Evolutionary conservation across 768 basidiomycete genomes (phyloP).

Genomic region (Cantharellus anzutake): DNA sequence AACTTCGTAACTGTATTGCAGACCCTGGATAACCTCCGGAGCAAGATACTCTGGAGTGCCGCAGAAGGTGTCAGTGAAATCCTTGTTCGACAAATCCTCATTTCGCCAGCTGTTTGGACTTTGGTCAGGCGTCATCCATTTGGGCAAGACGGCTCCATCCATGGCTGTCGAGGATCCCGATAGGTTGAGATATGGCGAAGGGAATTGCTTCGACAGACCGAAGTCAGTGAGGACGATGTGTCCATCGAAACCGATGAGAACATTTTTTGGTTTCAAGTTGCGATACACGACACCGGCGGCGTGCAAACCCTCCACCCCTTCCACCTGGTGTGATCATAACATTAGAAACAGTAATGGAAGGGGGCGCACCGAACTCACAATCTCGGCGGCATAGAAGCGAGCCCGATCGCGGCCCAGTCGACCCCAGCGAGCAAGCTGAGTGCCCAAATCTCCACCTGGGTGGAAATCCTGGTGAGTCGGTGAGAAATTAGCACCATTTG

Average conservation of each 20-base stretch:
- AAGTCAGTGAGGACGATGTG: slow-evolving; percentile 98
- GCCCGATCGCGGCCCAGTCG: slow-evolving; percentile 83
- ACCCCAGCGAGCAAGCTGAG: slow-evolving; percentile 92
- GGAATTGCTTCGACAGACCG: slow-evolving; percentile 83
- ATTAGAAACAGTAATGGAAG: slow-evolving; percentile 31
- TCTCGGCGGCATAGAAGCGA: slow-evolving; percentile 93
- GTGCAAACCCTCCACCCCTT: slow-evolving; percentile 89
- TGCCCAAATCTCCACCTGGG: slow-evolving; percentile 90
- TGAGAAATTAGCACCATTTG: too few species aligned
- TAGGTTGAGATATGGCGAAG: slow-evolving; percentile 23
- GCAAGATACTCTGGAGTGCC: slow-evolving; percentile 95
- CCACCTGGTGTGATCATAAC: slow-evolving; percentile 22
- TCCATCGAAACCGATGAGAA: slow-evolving; percentile 83
- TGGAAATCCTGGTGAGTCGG: slow-evolving; percentile 97
- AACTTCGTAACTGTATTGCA: slow-evolving; percentile 81
- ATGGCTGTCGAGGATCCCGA: slow-evolving; percentile 22
- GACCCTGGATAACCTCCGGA: slow-evolving; percentile 87
- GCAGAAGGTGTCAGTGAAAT: slow-evolving; percentile 75
- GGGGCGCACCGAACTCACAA: slow-evolving; percentile 22
- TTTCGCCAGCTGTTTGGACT: background rate
- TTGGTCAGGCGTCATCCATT: slow-evolving; percentile 56
- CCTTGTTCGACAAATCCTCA: slow-evolving; percentile 26
- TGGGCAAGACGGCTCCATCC: slow-evolving; percentile 33
- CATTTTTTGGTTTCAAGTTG: slow-evolving; percentile 93
- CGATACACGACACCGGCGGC: slow-evolving; percentile 91